Percentiles rank a stretch among this genome's conserved stretches.
These are phyloP conservation scores for Phyllosticta paracitricarpa DNA, from an alignment of 2,329 filamentous ascomycete genomes.

Conservation along the genomic window DNA sequence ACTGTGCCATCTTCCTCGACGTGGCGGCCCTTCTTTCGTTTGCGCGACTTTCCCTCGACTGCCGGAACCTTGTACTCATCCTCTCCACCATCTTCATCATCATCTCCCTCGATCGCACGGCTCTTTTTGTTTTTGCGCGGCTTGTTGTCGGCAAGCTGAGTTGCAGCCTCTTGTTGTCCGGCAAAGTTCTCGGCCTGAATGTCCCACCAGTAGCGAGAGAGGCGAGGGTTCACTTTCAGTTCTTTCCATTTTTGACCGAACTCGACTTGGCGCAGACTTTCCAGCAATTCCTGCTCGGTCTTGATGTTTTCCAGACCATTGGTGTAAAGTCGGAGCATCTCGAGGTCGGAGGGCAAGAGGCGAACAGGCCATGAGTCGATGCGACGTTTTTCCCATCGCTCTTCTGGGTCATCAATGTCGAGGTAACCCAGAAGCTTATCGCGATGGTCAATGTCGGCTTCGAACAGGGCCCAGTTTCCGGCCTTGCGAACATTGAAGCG, in stretches of 20 bases:
- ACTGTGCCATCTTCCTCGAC: background rate
- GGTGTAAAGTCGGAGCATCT: background rate
- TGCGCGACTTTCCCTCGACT: background rate
- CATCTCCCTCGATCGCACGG: background rate
- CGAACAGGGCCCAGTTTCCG: background rate
- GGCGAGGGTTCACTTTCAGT: background rate
- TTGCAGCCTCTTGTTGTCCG: background rate
- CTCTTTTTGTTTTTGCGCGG: background rate
- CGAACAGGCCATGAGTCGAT: background rate
- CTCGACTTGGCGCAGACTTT: background rate
- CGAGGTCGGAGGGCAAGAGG: background rate
- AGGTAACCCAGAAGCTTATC: background rate
- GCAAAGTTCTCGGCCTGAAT: background rate
- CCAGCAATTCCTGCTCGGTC: background rate
- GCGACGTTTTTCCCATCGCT: background rate
- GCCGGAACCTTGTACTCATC: background rate
- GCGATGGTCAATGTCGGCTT: background rate
- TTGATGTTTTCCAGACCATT: background rate
- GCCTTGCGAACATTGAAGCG: background rate
- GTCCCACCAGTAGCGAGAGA: background rate
- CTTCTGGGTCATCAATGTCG: background rate
- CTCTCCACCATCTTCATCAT: background rate
- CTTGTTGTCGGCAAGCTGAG: background rate
- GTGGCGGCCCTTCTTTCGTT: background rate
- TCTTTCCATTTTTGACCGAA: background rate